Evolutionary conservation across 2,329 filamentous ascomycete genomes (phyloP), one percentile per base, ranked within the genome.

Genomic region (Paecilomyces fulvus): DNA sequence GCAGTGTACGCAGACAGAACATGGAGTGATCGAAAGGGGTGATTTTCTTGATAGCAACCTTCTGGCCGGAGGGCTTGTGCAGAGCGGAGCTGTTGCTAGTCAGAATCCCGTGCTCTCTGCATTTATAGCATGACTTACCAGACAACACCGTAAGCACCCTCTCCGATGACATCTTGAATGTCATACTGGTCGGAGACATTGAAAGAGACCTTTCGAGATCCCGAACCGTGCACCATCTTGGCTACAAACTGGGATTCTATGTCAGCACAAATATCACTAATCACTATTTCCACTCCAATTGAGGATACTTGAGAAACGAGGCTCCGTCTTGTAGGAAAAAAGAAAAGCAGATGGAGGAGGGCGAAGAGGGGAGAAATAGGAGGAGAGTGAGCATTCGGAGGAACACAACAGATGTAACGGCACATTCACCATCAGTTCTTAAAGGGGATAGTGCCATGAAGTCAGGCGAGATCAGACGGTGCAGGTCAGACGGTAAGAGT

Each of bases 21-120:
- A 96, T 96, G 72, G 91, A 96, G 74, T 97, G 94, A 70, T 99
- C 94, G 75, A 99, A 99, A 5, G 94, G 94, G 0, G 92, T 97
- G 69, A 99, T 99, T 83, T 99, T 99, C 83, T 99, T 99, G 81
- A 99, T 99, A 59, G 94, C 94, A 59, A 99, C 94, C 78, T 97
- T 97, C 77, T 99, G 94, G 61, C 91, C 87, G 0, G 94, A 97
- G 21, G 94, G 94, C 79, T 97, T 97, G 80, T 99, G 94, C 65
- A 97, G 86, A 57, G 94, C 94, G 59, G 94, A 99, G 79, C 91
- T 96, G 66, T 60, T 49, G 59, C 37, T 9, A 25, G 51, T 65
- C 43, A 65, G 60, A 55, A 51, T 28, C 55, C n/a, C 54, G 8
- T n/a, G 49, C 12, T 31, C 51, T 55, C 14, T 56, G 33, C 23